Evolutionary conservation across 371 early-diverging fungal species (phyloP).

Genomic region (Sporodiniella umbellata): DNA sequence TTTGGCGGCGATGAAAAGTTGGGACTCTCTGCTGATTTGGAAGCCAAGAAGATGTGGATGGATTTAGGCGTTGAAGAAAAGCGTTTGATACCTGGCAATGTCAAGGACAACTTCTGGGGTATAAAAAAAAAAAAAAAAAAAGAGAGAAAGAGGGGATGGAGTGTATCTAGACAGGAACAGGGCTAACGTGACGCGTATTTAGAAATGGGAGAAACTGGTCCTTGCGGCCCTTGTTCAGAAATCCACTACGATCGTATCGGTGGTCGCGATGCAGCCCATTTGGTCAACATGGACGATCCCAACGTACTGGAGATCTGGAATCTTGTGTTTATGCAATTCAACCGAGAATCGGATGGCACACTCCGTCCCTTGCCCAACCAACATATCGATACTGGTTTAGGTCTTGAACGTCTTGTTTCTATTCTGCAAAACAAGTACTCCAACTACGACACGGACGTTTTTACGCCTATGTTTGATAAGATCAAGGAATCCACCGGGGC

Average conservation of each 20-base stretch:
- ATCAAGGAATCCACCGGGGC: conserved; percentile 89
- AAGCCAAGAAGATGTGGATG: conserved; percentile 94
- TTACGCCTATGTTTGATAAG: conserved; percentile 79
- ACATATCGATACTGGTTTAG: conserved; percentile 99
- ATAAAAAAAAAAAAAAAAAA: conserved; percentile 11
- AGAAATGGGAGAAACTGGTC: conserved; percentile 99
- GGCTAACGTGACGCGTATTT: too few relatives aligned
- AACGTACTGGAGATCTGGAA: conserved; percentile 99
- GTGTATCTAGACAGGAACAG: neutral
- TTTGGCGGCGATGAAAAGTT: conserved; percentile 92
- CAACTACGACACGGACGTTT: conserved; percentile 99
- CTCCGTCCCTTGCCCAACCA: conserved; percentile 92
- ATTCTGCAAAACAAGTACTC: conserved; percentile 95
- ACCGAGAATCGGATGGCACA: conserved; percentile 93
- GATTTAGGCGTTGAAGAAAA: conserved; percentile 84
- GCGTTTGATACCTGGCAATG: conserved; percentile 87
- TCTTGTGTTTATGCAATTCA: conserved; percentile 99
- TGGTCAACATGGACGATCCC: conserved; percentile 99
- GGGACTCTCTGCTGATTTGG: conserved; percentile 86
- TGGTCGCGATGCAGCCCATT: conserved; percentile 88
- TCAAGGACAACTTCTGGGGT: conserved; percentile 99
- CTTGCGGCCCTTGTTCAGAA: conserved; percentile 99
- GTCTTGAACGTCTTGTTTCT: conserved; percentile 97
- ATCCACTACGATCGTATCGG: conserved; percentile 99
- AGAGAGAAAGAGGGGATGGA: neutral